Evolutionary conservation across 208 protist genomes (phyloP).

Genomic region (Leishmania martiniquensis): DNA sequence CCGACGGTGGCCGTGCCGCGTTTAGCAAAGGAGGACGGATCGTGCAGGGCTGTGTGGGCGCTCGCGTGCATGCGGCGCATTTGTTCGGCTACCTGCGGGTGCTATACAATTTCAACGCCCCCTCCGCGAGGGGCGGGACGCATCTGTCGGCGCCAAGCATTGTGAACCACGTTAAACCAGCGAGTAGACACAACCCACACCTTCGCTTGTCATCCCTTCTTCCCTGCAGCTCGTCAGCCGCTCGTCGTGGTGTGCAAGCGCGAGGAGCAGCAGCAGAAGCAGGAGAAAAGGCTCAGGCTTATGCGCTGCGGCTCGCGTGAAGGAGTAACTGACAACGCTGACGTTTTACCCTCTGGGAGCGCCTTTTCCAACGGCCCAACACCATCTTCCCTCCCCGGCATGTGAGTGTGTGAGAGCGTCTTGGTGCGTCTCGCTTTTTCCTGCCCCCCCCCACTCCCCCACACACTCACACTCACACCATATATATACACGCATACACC

Average conservation of each 20-base stretch:
- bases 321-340: no score
- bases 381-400: no score
- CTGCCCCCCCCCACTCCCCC: neutral
- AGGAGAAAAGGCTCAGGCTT: no score
- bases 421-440: neutral
- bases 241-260: no score
- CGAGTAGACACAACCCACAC: neutral
- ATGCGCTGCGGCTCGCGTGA: no score
- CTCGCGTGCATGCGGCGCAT: neutral
- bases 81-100: neutral
- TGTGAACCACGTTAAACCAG: neutral
- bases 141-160: neutral
- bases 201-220: neutral
- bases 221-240: neutral
- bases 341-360: neutral
- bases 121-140: no score
- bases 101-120: neutral
- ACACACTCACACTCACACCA: neutral
- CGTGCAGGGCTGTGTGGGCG: neutral
- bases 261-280: no score
- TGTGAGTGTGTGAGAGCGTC: neutral
- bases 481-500: conserved; percentile 5
- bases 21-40: neutral
- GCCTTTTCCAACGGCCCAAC: neutral
- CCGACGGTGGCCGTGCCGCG: neutral